phyloP scores from a whole-genome alignment of 179 eudicot genomes.

The Silene vulgaris region DNA sequence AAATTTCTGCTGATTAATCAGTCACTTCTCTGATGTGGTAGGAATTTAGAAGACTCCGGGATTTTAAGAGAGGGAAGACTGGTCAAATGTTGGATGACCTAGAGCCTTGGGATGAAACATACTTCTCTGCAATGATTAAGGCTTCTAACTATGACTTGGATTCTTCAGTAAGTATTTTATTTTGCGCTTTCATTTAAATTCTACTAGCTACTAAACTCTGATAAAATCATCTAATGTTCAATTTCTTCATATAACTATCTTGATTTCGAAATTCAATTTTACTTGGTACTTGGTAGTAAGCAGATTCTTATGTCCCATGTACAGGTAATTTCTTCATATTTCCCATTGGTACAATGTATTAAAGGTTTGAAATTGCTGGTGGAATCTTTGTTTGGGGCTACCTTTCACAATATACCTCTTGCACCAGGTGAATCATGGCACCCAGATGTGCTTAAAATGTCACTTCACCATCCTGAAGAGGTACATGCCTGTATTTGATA shows the following conservation, averaged over 20 bases:
- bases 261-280: not conserved
- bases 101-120: slow-evolving; percentile 95
- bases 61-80: slow-evolving; percentile 51
- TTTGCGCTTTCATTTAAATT: slow-evolving; percentile 10
- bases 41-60: slow-evolving; percentile 60
- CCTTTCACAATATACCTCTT: slow-evolving; percentile 53
- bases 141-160: slow-evolving; percentile 60
- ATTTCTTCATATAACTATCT: not conserved
- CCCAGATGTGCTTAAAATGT: slow-evolving; percentile 87
- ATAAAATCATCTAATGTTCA: not conserved
- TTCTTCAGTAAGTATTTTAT: slow-evolving; percentile 49
- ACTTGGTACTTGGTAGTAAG: not conserved
- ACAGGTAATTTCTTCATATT: slow-evolving; percentile 82
- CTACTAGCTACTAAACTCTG: not conserved
- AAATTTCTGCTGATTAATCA: not conserved
- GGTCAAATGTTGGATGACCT: slow-evolving; percentile 51
- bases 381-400: slow-evolving; percentile 80
- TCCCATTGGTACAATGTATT: slow-evolving; percentile 73
- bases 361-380: slow-evolving; percentile 81
- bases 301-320: slow-evolving; percentile 18
- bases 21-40: slow-evolving; percentile 22
- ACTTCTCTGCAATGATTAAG: slow-evolving; percentile 74
- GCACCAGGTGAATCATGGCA: slow-evolving; percentile 98
- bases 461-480: slow-evolving; percentile 90
- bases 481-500: slow-evolving; percentile 32